Conservation (phyloP, 2,329 filamentous ascomycete species). For the Lecanicillium sp. region DNA sequence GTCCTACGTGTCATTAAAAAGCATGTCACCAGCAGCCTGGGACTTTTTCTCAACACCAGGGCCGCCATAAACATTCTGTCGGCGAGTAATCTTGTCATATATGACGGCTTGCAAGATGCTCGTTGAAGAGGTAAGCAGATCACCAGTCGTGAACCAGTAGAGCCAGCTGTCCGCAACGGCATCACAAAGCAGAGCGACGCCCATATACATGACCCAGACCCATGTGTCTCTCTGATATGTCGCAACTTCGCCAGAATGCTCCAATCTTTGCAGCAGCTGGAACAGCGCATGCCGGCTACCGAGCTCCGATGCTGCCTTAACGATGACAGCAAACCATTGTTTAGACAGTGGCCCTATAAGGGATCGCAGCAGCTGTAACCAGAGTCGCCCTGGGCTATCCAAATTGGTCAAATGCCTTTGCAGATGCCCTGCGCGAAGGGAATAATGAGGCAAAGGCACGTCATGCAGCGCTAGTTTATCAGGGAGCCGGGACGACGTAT, state of each 20-base stretch:
- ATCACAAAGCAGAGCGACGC: not conserved
- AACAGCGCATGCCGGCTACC: slow-evolving; percentile 4
- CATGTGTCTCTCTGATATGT: not conserved
- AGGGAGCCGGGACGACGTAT: too few species aligned
- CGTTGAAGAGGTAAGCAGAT: not conserved
- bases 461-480: too few species aligned
- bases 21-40: not conserved
- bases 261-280: slow-evolving; percentile 2
- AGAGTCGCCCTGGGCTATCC: not conserved
- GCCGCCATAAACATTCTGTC: not conserved
- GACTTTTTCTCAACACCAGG: too few species aligned
- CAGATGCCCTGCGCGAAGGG: too few species aligned
- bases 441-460: too few species aligned
- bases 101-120: slow-evolving; percentile 4
- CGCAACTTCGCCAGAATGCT: not conserved
- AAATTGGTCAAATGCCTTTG: not conserved
- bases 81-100: slow-evolving; percentile 6
- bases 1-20: slow-evolving; percentile 2
- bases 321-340: slow-evolving; percentile 4
- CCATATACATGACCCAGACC: slow-evolving; percentile 2
- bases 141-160: too few species aligned
- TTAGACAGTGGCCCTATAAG: not conserved
- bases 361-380: not conserved
- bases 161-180: not conserved
- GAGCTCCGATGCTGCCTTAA: slow-evolving; percentile 2